phyloP scores from a whole-genome alignment of 768 basidiomycete species.

The Phlebiopsis flavidoalba region DNA sequence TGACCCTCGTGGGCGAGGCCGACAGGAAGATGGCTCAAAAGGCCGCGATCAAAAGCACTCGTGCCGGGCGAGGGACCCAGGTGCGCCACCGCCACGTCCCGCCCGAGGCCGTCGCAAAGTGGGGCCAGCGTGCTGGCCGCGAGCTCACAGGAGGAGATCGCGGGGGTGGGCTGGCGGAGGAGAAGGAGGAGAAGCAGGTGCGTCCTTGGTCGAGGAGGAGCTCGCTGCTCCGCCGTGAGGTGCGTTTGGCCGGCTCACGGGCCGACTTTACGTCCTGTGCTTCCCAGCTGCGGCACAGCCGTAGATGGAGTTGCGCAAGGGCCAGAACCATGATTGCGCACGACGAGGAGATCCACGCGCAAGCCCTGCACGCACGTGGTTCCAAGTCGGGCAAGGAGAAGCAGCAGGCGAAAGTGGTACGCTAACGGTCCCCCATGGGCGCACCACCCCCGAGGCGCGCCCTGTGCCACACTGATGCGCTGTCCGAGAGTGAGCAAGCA shows the following conservation, averaged over 20 bases:
- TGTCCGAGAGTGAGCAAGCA: slow-evolving; percentile 67
- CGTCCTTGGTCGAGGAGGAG: background rate
- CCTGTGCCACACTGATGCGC: background rate
- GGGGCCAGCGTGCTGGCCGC: slow-evolving; percentile 65
- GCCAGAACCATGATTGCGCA: slow-evolving; percentile 95
- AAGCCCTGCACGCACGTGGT: slow-evolving; percentile 99
- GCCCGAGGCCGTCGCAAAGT: slow-evolving; percentile 63
- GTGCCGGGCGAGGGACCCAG: slow-evolving; percentile 65
- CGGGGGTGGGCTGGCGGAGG: slow-evolving; percentile 80
- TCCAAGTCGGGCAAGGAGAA: slow-evolving; percentile 88
- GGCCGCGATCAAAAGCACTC: slow-evolving; percentile 90
- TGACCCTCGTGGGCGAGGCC: slow-evolving; percentile 92
- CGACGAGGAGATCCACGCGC: slow-evolving; percentile 83
- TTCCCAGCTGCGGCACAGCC: slow-evolving; percentile 72
- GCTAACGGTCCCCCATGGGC: no score
- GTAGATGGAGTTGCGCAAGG: slow-evolving; percentile 97
- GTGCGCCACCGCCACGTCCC: slow-evolving; percentile 88
- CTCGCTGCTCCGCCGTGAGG: no score
- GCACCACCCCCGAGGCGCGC: background rate
- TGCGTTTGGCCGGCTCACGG: background rate
- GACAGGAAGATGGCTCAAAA: slow-evolving; percentile 98
- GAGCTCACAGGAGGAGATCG: slow-evolving; percentile 71
- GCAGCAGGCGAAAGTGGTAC: slow-evolving; percentile 70
- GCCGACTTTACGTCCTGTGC: background rate
- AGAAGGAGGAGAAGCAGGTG: slow-evolving; percentile 93